Conservation (phyloP, 1,284 basidiomycete species). For the Fistulinella cinereoalba region DNA sequence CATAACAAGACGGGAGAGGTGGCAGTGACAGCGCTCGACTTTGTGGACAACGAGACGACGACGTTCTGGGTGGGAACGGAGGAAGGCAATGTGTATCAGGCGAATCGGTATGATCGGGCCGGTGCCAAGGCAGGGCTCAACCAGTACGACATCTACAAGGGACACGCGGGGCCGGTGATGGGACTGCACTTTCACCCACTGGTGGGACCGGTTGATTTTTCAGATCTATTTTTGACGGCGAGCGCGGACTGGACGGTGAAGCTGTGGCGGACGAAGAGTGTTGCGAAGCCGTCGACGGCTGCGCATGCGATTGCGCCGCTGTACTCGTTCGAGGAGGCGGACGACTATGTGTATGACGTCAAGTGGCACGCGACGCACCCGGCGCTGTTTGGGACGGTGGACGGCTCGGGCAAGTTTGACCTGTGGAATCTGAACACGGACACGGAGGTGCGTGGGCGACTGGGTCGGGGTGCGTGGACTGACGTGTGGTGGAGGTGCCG, state of each 20-base stretch:
- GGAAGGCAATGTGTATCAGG: slow-evolving; percentile 95
- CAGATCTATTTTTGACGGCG: slow-evolving; percentile 89
- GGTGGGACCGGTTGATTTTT: slow-evolving; percentile 88
- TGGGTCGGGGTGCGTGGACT: too few species aligned
- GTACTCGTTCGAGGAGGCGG: slow-evolving; percentile 93
- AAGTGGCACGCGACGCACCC: slow-evolving; percentile 97
- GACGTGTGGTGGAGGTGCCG: too few species aligned
- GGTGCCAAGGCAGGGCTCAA: slow-evolving; percentile 95
- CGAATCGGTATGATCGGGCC: slow-evolving; percentile 94
- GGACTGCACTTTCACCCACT: slow-evolving; percentile 94
- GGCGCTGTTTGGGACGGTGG: slow-evolving; percentile 89
- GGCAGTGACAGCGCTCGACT: slow-evolving; percentile 88
- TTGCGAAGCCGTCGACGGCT: slow-evolving; percentile 52
- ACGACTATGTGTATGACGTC: slow-evolving; percentile 99
- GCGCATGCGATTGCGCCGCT: slow-evolving; percentile 65
- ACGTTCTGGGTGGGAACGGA: slow-evolving; percentile 97
- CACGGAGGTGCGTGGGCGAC: too few species aligned
- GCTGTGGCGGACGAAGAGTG: slow-evolving; percentile 80
- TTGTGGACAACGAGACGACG: slow-evolving; percentile 93
- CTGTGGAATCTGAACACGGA: slow-evolving; percentile 95
- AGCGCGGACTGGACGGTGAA: slow-evolving; percentile 97
- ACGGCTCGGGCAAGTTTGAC: slow-evolving; percentile 93
- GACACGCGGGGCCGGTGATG: slow-evolving; percentile 91
- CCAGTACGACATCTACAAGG: slow-evolving; percentile 86
- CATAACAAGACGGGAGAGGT: slow-evolving; percentile 97